A percentile compares a stretch with the other conserved stretches of the same genome.
These are phyloP conservation scores for Pseudogymnoascus sp. DNA, from an alignment of 2,329 filamentous ascomycete genomes.

Conservation along the genomic window DNA sequence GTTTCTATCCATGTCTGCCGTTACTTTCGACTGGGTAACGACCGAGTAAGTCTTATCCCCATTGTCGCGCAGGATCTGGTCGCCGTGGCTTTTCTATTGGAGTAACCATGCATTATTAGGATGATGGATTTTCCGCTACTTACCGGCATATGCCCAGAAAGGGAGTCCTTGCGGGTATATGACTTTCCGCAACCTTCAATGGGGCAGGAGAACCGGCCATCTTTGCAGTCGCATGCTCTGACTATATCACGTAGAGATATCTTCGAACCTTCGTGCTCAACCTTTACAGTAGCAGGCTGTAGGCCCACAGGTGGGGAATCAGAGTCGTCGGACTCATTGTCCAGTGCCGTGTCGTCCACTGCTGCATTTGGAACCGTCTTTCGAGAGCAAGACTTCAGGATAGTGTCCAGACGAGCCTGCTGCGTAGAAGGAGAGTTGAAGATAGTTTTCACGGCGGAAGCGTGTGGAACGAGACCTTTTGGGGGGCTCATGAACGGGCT, in stretches of 20 bases:
- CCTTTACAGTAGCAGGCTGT: background rate
- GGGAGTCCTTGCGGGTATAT: conserved; percentile 4
- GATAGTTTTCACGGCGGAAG: background rate
- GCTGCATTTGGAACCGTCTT: background rate
- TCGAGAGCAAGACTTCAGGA: background rate
- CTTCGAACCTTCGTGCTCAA: background rate
- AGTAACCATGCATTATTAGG: background rate
- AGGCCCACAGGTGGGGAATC: background rate
- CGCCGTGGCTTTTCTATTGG: background rate
- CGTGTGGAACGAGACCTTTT: background rate
- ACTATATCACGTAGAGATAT: background rate
- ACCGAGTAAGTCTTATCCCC: background rate
- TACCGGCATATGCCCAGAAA: background rate
- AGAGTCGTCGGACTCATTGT: background rate
- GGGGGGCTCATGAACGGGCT: background rate
- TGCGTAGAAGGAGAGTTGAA: background rate
- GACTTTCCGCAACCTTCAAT: background rate
- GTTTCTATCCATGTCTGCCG: background rate
- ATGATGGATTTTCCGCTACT: background rate
- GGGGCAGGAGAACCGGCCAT: background rate
- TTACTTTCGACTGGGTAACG: background rate
- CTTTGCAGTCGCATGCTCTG: background rate
- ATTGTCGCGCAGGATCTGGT: background rate
- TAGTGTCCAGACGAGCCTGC: background rate
- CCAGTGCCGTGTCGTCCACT: background rate